Conservation (phyloP, 768 basidiomycete genomes). For the Leccinum subgranulosum region DNA sequence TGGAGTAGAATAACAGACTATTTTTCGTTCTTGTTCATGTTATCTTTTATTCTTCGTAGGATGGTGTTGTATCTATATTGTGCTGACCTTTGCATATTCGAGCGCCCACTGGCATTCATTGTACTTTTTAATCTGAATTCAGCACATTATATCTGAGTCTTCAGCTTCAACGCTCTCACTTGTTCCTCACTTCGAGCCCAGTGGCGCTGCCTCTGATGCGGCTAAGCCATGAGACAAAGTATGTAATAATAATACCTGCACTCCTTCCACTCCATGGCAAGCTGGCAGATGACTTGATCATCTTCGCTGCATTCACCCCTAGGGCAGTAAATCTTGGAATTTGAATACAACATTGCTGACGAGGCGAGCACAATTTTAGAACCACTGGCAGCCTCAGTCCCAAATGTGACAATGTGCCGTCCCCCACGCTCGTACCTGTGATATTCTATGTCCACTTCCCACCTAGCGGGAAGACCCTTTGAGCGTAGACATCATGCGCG, state of each 20-base stretch:
- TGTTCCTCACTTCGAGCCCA: background rate
- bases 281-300: too few relatives aligned
- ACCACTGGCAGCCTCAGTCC: background rate
- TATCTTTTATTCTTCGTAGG: slow-evolving; percentile 1
- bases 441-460: background rate
- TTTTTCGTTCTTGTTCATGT: slow-evolving; percentile 4
- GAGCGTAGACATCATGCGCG: slow-evolving; percentile 42
- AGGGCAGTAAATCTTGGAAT: background rate
- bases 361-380: background rate
- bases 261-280: too few relatives aligned
- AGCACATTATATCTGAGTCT: background rate
- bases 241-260: too few relatives aligned
- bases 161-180: background rate
- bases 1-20: slow-evolving; percentile 48
- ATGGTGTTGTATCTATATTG: slow-evolving; percentile 15
- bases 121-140: background rate
- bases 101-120: background rate
- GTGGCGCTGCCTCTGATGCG: too few relatives aligned
- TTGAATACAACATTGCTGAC: background rate
- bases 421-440: slow-evolving; percentile 2
- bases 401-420: background rate
- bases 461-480: background rate
- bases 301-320: too few relatives aligned
- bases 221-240: too few relatives aligned
- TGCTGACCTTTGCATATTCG: slow-evolving; percentile 3